Conservation (phyloP, 108 stramenopile genomes). For the Skeletonema grethae region DNA sequence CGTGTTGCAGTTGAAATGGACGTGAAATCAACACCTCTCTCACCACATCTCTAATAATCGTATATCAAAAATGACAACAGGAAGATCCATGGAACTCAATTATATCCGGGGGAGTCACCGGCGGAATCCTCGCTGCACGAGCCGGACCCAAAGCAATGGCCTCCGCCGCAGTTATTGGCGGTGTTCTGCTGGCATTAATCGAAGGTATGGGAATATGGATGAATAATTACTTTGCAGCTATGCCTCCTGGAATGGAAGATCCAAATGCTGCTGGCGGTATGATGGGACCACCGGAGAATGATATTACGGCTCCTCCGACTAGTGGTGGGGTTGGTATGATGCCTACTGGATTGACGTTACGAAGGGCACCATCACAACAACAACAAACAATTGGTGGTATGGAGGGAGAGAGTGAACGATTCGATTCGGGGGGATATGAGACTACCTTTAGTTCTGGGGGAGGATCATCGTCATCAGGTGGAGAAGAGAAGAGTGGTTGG, state of each 20-base stretch:
- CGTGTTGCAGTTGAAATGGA: no score
- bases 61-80: conserved; percentile 11
- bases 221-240: conserved; percentile 48
- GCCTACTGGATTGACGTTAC: conserved; percentile 31
- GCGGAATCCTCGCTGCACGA: conserved; percentile 92
- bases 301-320: conserved; percentile 90
- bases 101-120: conserved; percentile 92
- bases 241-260: conserved; percentile 53
- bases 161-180: conserved; percentile 91
- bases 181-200: conserved; percentile 94
- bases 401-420: conserved; percentile 32
- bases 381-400: conserved; percentile 6
- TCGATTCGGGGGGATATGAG: conserved; percentile 43
- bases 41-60: no score
- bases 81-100: conserved; percentile 99
- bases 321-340: conserved; percentile 74
- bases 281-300: conserved; percentile 62
- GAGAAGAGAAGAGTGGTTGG: conserved; percentile 37
- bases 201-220: conserved; percentile 94
- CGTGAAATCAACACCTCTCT: no score
- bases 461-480: not conserved
- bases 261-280: conserved; percentile 18
- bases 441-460: conserved; percentile 37
- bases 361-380: conserved; percentile 3
- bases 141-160: conserved; percentile 97